Percentiles rank a stretch among this genome's conserved stretches.
Evolutionary conservation across 139 green algal genomes (phyloP).

Genomic region (Picochlorum sp.): DNA sequence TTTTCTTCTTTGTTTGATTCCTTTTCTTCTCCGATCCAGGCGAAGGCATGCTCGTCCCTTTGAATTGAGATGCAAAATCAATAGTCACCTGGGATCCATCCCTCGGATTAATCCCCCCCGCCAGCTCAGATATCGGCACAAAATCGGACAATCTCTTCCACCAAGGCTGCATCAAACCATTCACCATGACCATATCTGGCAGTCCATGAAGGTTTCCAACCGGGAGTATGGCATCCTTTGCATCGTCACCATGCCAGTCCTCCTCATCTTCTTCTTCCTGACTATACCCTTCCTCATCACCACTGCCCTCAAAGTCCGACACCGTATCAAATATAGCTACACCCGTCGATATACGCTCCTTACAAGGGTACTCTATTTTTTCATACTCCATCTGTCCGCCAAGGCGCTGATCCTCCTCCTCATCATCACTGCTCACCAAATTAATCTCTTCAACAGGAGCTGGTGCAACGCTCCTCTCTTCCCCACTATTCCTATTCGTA

Average conservation of each 20-base stretch:
- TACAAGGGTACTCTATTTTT: neutral
- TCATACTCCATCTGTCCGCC: too few species aligned
- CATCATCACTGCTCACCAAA: neutral
- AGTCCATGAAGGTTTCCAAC: neutral
- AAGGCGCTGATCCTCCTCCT: neutral
- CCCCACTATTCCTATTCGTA: neutral
- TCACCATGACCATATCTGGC: neutral
- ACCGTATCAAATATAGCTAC: neutral
- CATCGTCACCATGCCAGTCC: neutral
- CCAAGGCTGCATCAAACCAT: slow-evolving; percentile 2
- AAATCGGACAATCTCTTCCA: slow-evolving; percentile 10
- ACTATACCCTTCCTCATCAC: neutral
- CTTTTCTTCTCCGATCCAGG: slow-evolving; percentile 1
- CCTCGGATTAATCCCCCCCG: neutral
- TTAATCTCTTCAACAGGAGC: slow-evolving; percentile 1
- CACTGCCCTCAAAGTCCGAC: neutral
- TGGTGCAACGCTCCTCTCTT: neutral
- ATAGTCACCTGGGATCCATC: slow-evolving; percentile 13
- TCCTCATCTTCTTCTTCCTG: neutral
- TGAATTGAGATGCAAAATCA: slow-evolving; percentile 16
- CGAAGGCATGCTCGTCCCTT: neutral
- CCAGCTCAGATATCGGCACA: slow-evolving; percentile 8
- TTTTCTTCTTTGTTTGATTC: neutral
- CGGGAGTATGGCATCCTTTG: too few species aligned
- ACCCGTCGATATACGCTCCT: neutral